Conservation (phyloP, 345 rosid genomes). For the Ceriops tagal region DNA sequence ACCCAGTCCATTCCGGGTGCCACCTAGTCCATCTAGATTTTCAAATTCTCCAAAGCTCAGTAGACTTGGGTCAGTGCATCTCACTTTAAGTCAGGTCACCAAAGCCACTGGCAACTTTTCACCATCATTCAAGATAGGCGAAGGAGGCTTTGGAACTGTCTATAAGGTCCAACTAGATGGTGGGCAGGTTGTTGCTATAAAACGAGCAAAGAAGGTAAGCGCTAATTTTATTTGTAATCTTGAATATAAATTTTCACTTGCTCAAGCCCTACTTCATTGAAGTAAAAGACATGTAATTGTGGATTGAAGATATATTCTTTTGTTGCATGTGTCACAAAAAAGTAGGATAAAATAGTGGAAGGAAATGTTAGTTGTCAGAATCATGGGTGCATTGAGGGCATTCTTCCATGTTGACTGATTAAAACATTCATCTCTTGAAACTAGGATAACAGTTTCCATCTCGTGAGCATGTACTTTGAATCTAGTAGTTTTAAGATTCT, state of each 20-base stretch:
- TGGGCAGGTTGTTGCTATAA: slow-evolving; percentile 79
- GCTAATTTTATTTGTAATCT: slow-evolving; percentile 5
- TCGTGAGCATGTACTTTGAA: background rate
- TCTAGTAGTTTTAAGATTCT: background rate
- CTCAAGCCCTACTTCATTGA: no score
- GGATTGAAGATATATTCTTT: no score
- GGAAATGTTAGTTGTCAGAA: no score
- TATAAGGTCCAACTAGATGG: slow-evolving; percentile 70
- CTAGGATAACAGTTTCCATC: background rate
- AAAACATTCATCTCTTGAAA: background rate
- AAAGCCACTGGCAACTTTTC: slow-evolving; percentile 78
- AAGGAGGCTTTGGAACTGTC: slow-evolving; percentile 91
- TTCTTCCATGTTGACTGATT: background rate
- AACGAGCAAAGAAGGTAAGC: slow-evolving; percentile 89
- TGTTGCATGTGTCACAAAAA: no score
- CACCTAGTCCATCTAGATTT: slow-evolving; percentile 84
- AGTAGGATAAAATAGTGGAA: no score
- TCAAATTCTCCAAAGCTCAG: slow-evolving; percentile 66
- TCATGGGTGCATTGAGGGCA: background rate
- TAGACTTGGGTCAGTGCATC: slow-evolving; percentile 63
- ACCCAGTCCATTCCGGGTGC: slow-evolving; percentile 71
- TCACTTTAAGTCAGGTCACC: slow-evolving; percentile 45
- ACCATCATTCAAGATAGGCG: slow-evolving; percentile 58
- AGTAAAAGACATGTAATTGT: no score
- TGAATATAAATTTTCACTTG: no score